Percentiles rank a stretch among this genome's conserved stretches.
Evolutionary conservation across 192 early-diverging fungal species (phyloP).

Genomic region (Globomyces pollinis-pini): DNA sequence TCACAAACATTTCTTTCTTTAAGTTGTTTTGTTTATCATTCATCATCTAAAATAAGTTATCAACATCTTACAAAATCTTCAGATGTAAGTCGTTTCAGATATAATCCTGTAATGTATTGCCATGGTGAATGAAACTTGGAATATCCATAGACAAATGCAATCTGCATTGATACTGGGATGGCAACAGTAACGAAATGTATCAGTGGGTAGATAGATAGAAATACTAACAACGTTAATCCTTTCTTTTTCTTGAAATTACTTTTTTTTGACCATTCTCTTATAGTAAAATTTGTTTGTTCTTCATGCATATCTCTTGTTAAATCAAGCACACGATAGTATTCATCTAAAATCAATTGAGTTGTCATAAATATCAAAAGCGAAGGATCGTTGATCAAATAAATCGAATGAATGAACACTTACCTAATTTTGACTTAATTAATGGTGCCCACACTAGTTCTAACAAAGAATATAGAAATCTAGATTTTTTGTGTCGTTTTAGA

Average conservation of each 20-base stretch:
- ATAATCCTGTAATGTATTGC: neutral
- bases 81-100: neutral
- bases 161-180: neutral
- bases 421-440: neutral
- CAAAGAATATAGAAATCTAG: neutral
- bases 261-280: neutral
- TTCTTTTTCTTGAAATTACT: constrained; percentile 2
- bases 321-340: too few species aligned
- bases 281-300: neutral
- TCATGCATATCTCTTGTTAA: too few species aligned
- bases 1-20: neutral
- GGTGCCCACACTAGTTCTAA: neutral
- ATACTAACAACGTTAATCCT: too few species aligned
- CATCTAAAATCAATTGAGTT: too few species aligned
- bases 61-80: neutral
- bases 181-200: neutral
- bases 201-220: neutral
- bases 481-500: neutral
- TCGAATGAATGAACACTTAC: too few species aligned
- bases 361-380: too few species aligned
- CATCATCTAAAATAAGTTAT: neutral
- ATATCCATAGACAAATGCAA: neutral
- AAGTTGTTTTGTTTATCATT: neutral
- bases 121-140: neutral
- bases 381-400: too few species aligned